Evolutionary conservation across 2,329 filamentous ascomycete genomes (phyloP), one percentile per base, ranked within the genome.

Genomic region (Alternaria incomplexa): DNA sequence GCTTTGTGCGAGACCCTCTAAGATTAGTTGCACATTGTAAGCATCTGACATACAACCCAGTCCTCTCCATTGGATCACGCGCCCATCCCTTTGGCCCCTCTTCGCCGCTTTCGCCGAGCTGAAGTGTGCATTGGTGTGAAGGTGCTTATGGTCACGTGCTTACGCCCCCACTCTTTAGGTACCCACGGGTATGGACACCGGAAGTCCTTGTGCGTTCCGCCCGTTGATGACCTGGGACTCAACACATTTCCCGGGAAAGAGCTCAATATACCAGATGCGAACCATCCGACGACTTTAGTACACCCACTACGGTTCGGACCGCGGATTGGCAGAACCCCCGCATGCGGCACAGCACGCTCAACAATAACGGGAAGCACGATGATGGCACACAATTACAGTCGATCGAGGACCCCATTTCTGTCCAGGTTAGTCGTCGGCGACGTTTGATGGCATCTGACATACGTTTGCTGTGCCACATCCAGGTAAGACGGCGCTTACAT

Each of bases 381-480:
- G 25, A 22, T 10, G 15, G 36, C 32, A 23, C 44, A 5, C 10
- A 53, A 10, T 3, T 13, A 28, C 25, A 45, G 5, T 36, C 5
- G 26, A 23, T 22, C 11, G 8, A 13, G 17, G n/a, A 9, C 23
- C 36, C 56, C 25, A 11, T 15, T 40, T 7, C 26, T 26, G 32
- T 36, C 43, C 11, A 25, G 25, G 25, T 26, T 45, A 12, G n/a
- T 6, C 3, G 36, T 55, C 15, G 30, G 48, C 28, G 23, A 43
- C 17, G 15, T 36, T 48, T 26, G 44, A 50, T 36, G 17, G 17
- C 12, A 45, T 59, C 56, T 62, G 50, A 59, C 56, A 59, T 28
- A 22, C 54, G 12, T 46, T 32, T 53, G 30, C 50, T 22, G 30
- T 25, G 56, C 56, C 32, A 45, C 20, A 54, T 17, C 22, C 30